Evolutionary conservation across 2,329 filamentous ascomycete species (phyloP).

Genomic region (Dothidotthia symphoricarpi): DNA sequence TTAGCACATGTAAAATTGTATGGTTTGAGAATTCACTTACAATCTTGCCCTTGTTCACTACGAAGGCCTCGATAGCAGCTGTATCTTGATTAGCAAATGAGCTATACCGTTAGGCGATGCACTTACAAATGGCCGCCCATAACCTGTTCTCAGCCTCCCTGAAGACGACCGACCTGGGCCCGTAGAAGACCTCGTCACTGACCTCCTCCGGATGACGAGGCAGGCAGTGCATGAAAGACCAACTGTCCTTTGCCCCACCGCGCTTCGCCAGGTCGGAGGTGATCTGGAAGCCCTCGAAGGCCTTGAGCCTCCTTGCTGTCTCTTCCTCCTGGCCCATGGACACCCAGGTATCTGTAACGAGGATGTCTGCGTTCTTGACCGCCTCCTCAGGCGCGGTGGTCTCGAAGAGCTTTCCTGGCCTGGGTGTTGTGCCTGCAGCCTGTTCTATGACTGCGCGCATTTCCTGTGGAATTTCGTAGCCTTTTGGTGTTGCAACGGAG

Average conservation of each 20-base stretch:
- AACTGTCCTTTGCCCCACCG: conserved; percentile 81
- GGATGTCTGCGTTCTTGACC: conserved; percentile 78
- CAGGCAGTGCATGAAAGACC: conserved; percentile 99
- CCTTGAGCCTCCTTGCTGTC: conserved; percentile 69
- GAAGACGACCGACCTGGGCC: conserved; percentile 81
- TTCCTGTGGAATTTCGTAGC: conserved; percentile 73
- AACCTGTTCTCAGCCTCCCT: conserved; percentile 91
- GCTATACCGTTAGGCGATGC: too few relatives aligned
- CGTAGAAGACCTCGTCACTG: conserved; percentile 90
- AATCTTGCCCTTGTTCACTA: conserved; percentile 92
- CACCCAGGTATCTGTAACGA: conserved; percentile 97
- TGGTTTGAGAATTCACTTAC: conserved; percentile 2
- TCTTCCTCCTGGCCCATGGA: conserved; percentile 97
- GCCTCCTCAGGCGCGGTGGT: conserved; percentile 80
- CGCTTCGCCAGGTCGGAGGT: conserved; percentile 79
- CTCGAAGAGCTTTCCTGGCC: conserved; percentile 67
- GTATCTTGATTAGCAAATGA: too few relatives aligned
- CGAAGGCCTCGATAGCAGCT: conserved; percentile 78
- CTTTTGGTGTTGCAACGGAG: conserved; percentile 79
- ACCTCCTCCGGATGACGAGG: conserved; percentile 93
- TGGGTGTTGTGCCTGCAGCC: conserved; percentile 56
- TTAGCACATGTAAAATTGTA: neutral
- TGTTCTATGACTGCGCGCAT: conserved; percentile 73
- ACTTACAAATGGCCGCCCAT: conserved; percentile 70
- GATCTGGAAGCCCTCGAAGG: conserved; percentile 88